Percentiles rank a stretch among this genome's conserved stretches.
These are phyloP conservation scores for Fusarium dimerum DNA, from an alignment of 2,329 filamentous ascomycete genomes.

Conservation along the genomic window DNA sequence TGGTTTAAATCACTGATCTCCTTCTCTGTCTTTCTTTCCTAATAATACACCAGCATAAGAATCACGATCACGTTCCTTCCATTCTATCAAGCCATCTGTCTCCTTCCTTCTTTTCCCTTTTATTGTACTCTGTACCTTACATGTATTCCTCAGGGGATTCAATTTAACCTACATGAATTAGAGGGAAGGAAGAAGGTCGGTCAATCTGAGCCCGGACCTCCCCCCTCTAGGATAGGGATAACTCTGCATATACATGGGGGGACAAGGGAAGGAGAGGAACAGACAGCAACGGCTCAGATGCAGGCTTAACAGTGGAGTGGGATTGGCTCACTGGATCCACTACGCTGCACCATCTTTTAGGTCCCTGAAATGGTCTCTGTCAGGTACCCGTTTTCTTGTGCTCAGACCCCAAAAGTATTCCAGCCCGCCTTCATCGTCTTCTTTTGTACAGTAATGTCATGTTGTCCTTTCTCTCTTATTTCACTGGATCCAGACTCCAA, in stretches of 20 bases:
- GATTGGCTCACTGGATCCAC: background rate
- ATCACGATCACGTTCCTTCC: background rate
- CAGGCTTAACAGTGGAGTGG: conserved; percentile 1
- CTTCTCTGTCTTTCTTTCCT: no score
- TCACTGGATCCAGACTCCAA: no score
- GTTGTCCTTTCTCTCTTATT: no score
- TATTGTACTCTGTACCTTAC: no score
- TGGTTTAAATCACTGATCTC: no score
- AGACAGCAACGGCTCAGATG: conserved; percentile 14
- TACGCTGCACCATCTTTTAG: conserved; percentile 8
- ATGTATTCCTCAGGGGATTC: background rate
- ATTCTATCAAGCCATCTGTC: background rate
- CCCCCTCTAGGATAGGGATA: background rate
- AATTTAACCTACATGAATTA: background rate
- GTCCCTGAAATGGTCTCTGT: conserved; percentile 17
- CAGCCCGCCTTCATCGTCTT: background rate
- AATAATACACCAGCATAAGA: no score
- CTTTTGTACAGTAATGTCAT: no score
- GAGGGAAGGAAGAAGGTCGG: background rate
- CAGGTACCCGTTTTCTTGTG: conserved; percentile 16
- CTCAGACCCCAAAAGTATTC: background rate
- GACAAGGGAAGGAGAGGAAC: background rate
- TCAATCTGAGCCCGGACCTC: background rate
- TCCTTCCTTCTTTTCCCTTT: background rate
- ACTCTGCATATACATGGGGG: background rate